phyloP scores from a whole-genome alignment of 306 rosid species.

The Acacia confusa region DNA sequence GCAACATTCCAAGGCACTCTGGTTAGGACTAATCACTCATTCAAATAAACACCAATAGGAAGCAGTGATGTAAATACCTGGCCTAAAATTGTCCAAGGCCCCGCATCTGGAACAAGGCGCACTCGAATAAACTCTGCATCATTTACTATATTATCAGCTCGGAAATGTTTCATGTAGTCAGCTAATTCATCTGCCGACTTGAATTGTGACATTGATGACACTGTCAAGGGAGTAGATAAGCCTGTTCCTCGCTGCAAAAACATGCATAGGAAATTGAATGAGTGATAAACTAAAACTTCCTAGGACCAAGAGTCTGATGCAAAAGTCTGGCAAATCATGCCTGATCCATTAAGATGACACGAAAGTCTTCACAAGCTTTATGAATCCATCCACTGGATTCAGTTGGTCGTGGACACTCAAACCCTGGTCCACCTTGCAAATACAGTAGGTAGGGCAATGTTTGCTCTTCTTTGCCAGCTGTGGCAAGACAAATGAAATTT shows the following conservation, averaged over 20 bases:
- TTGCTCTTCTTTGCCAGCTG: conserved; percentile 88
- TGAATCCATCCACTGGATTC: conserved; percentile 89
- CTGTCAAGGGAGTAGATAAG: conserved; percentile 84
- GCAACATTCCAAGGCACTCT: background rate
- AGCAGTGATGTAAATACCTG: conserved; percentile 61
- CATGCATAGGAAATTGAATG: conserved; percentile 26
- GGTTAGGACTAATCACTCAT: conserved; percentile 14
- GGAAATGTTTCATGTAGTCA: conserved; percentile 70
- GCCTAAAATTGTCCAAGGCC: conserved; percentile 88
- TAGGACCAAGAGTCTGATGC: conserved; percentile 1
- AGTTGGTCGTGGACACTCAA: conserved; percentile 76
- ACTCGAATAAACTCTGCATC: conserved; percentile 91
- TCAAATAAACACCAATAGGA: conserved; percentile 26
- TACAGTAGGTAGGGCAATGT: conserved; percentile 70
- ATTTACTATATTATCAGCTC: conserved; percentile 90
- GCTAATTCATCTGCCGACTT: conserved; percentile 63
- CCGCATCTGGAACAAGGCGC: conserved; percentile 79
- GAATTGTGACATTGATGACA: conserved; percentile 84
- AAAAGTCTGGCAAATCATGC: conserved; percentile 50
- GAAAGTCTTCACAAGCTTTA: conserved; percentile 84
- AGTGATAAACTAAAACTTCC: conserved; percentile 4
- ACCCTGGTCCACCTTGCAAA: conserved; percentile 99
- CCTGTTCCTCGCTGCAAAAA: conserved; percentile 94
- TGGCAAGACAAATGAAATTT: conserved; percentile 26
- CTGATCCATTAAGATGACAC: conserved; percentile 92